Evolutionary conservation across 768 basidiomycete species (phyloP).

Genomic region (Boletus patriciae): DNA sequence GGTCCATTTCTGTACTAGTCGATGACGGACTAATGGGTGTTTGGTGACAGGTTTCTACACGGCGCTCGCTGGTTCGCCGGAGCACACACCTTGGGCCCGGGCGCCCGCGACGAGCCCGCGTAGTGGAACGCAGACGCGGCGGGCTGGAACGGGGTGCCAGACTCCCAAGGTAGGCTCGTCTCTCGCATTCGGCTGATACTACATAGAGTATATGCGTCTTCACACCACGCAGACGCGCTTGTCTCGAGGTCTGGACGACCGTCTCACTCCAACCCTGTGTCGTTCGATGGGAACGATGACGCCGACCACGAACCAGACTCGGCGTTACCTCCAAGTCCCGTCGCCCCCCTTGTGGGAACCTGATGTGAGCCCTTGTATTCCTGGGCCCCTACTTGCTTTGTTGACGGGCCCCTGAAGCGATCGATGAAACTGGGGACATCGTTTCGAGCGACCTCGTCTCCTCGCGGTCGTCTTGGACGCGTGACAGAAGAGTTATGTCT

Average conservation of each 20-base stretch:
- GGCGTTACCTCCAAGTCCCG: conserved; percentile 18
- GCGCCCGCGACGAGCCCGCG: neutral
- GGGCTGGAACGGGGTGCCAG: neutral
- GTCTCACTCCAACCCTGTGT: neutral
- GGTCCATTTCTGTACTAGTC: neutral
- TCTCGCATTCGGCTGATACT: too few relatives aligned
- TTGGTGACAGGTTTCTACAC: conserved; percentile 21
- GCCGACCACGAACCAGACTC: neutral
- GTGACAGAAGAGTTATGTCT: conserved; percentile 24
- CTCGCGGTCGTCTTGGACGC: conserved; percentile 12
- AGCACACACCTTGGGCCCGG: conserved; percentile 11
- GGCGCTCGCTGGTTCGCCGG: conserved; percentile 23
- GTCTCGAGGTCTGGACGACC: neutral
- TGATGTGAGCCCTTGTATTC: conserved; percentile 1
- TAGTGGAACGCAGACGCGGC: neutral
- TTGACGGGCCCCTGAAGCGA: neutral
- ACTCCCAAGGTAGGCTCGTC: neutral
- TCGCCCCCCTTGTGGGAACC: conserved; percentile 16
- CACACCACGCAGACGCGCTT: neutral
- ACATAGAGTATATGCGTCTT: neutral
- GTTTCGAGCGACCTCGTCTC: conserved; percentile 14
- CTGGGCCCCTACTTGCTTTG: neutral
- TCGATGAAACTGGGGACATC: neutral
- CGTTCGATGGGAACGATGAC: neutral
- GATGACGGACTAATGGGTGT: neutral